Conservation (phyloP, 2,329 filamentous ascomycete genomes). For the Colletotrichum tropicale region DNA sequence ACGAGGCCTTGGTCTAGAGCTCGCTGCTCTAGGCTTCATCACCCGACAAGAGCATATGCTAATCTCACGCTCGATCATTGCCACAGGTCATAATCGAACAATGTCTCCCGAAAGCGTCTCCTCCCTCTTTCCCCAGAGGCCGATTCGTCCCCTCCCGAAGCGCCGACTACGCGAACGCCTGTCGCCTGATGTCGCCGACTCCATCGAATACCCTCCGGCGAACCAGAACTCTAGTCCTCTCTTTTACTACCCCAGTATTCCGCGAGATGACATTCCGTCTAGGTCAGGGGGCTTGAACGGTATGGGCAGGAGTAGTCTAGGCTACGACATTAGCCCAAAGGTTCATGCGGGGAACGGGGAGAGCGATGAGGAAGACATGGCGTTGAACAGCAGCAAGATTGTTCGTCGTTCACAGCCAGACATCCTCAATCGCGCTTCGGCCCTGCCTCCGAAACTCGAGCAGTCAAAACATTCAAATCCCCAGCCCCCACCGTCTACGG, state of each 20-base stretch:
- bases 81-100: conserved; percentile 49
- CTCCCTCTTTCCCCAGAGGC: conserved; percentile 83
- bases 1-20: neutral
- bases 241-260: conserved; percentile 68
- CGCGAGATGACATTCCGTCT: conserved; percentile 23
- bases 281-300: conserved; percentile 28
- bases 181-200: conserved; percentile 81
- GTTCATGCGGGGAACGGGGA: conserved; percentile 55
- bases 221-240: conserved; percentile 74
- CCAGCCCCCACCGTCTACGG: conserved; percentile 69
- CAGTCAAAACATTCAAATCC: conserved; percentile 48
- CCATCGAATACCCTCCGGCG: conserved; percentile 81
- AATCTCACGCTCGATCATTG: conserved; percentile 14
- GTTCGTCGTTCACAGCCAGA: conserved; percentile 53
- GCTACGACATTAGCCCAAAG: conserved; percentile 11
- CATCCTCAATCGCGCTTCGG: conserved; percentile 45
- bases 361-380: conserved; percentile 65
- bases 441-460: conserved; percentile 48
- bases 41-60: neutral
- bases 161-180: conserved; percentile 86
- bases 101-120: conserved; percentile 80
- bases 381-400: conserved; percentile 38
- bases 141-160: conserved; percentile 91
- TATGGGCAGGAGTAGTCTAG: conserved; percentile 17
- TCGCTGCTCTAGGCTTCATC: neutral